Conservation (phyloP, 2,329 filamentous ascomycete genomes). For the Alternaria conjuncta region DNA sequence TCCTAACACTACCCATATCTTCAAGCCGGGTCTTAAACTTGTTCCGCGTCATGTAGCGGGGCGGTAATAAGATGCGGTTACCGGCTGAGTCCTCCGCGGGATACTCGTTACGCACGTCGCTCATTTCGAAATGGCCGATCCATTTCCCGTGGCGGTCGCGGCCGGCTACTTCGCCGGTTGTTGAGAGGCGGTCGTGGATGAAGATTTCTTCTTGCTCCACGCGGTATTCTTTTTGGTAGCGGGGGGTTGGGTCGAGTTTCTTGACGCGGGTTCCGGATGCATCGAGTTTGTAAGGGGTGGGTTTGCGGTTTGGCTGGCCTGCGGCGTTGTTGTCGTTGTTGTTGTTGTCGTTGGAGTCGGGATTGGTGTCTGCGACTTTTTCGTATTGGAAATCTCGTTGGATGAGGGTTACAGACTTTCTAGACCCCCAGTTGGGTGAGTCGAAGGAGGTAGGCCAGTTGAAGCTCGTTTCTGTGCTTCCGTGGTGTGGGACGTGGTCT, state of each 20-base stretch:
- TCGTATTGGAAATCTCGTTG: neutral
- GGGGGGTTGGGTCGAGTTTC: neutral
- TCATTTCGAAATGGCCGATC: neutral
- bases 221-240: neutral
- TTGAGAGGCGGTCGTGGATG: neutral
- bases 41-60: neutral
- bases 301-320: too few species aligned
- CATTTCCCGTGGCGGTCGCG: neutral
- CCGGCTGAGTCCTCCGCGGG: neutral
- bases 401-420: neutral
- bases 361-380: neutral
- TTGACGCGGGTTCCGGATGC: neutral
- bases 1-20: neutral
- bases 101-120: neutral
- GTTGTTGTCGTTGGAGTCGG: neutral
- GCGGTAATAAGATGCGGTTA: neutral
- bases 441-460: conserved; percentile 6
- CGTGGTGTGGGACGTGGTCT: neutral
- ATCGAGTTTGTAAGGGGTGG: neutral
- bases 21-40: neutral
- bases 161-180: neutral
- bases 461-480: neutral
- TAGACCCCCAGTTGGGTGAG: neutral
- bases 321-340: neutral
- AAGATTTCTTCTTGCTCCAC: neutral